Percentiles rank a stretch among this genome's conserved stretches.
Evolutionary conservation across 768 basidiomycete species (phyloP).

Genomic region (Tylopilus vinaceipallidus): DNA sequence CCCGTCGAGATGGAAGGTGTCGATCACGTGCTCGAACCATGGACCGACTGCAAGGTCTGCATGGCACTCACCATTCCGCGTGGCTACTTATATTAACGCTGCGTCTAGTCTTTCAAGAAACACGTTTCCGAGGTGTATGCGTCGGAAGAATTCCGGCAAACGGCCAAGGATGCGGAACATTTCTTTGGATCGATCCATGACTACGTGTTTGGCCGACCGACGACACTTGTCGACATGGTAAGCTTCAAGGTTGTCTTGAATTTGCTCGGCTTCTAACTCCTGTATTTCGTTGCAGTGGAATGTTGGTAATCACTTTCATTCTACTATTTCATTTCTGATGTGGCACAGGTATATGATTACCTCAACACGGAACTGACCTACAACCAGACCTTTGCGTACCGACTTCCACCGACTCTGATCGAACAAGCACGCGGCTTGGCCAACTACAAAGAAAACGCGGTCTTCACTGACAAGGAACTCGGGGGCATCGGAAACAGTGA

Average conservation of each 20-base stretch:
- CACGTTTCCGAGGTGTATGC: slow-evolving; percentile 61
- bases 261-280: slow-evolving; percentile 10
- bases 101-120: slow-evolving; percentile 56
- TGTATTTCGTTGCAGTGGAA: slow-evolving; percentile 58
- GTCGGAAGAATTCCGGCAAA: slow-evolving; percentile 63
- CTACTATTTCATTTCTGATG: slow-evolving; percentile 10
- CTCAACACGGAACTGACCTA: slow-evolving; percentile 75
- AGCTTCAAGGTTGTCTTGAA: slow-evolving; percentile 25
- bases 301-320: slow-evolving; percentile 40
- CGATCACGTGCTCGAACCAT: slow-evolving; percentile 78
- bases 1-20: slow-evolving; percentile 64
- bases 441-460: slow-evolving; percentile 72
- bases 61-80: slow-evolving; percentile 34
- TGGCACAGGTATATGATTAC: slow-evolving; percentile 66
- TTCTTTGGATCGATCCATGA: slow-evolving; percentile 68
- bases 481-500: slow-evolving; percentile 74
- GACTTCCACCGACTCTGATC: slow-evolving; percentile 68
- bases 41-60: slow-evolving; percentile 60
- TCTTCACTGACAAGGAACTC: slow-evolving; percentile 65
- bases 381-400: slow-evolving; percentile 78
- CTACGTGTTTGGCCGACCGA: slow-evolving; percentile 65
- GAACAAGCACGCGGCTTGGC: slow-evolving; percentile 72
- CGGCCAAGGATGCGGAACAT: slow-evolving; percentile 50
- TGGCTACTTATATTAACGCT: slow-evolving; percentile 25
- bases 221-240: slow-evolving; percentile 64